A percentile compares a stretch with the other conserved stretches of the same genome.
phyloP scores from a whole-genome alignment of 768 basidiomycete genomes.

The Lactarius deliciosus region DNA sequence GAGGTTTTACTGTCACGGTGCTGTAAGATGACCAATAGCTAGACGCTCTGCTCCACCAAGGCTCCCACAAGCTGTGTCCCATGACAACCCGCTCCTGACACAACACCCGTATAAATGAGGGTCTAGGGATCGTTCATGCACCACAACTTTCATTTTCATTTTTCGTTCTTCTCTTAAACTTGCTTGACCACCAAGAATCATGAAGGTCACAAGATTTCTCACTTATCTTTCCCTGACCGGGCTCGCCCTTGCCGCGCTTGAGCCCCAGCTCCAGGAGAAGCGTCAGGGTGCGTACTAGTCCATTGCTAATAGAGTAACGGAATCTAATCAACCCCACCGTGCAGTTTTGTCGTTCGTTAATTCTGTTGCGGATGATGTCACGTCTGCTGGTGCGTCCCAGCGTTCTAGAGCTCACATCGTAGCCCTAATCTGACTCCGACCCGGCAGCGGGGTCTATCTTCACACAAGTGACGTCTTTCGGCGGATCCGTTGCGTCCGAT shows the following conservation, averaged over 20 bases:
- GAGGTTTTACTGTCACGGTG: background rate
- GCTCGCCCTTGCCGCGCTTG: constrained; percentile 8
- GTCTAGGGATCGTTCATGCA: background rate
- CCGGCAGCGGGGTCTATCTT: constrained; percentile 21
- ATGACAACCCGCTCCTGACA: background rate
- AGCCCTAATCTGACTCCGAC: background rate
- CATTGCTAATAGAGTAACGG: background rate
- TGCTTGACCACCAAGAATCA: background rate
- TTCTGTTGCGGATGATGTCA: constrained; percentile 9
- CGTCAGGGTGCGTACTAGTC: constrained; percentile 17
- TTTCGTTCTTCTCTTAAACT: background rate
- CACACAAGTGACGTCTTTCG: constrained; percentile 8
- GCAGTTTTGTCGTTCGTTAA: constrained; percentile 13
- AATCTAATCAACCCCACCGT: background rate
- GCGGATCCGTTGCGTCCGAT: background rate
- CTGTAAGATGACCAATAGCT: background rate
- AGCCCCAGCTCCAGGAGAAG: background rate
- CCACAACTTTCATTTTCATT: background rate
- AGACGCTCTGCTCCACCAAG: background rate
- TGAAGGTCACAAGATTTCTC: constrained; percentile 11
- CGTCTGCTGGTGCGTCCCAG: constrained; percentile 16
- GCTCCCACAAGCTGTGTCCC: background rate
- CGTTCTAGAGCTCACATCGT: background rate
- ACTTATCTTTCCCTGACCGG: background rate
- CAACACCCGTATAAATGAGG: background rate